Conservation (phyloP, 1,139 yeast genomes). For the Magnusiomyces sp. region DNA sequence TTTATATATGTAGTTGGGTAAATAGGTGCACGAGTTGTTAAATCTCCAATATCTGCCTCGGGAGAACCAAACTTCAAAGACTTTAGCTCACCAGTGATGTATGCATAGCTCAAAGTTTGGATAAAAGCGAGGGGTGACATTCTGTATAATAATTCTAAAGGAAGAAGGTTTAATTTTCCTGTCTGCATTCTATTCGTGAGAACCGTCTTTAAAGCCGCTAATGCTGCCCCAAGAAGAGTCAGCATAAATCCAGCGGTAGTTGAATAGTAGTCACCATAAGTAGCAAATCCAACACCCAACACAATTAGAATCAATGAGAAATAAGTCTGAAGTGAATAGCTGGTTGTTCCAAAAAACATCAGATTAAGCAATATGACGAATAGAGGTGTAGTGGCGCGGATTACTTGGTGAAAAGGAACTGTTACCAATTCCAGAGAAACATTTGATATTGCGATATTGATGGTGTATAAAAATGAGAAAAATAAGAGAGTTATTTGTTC, state of each 20-base stretch:
- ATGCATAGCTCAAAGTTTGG: constrained; percentile 22
- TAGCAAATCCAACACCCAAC: constrained; percentile 18
- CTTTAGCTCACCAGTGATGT: constrained; percentile 21
- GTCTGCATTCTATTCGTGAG: constrained; percentile 24
- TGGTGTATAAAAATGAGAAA: constrained; percentile 24
- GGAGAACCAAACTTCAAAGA: too few species aligned
- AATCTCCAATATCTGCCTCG: too few species aligned
- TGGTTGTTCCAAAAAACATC: constrained; percentile 18
- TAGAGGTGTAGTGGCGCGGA: constrained; percentile 25
- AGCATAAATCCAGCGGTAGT: constrained; percentile 22
- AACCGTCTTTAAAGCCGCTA: constrained; percentile 26
- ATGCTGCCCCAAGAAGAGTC: constrained; percentile 22
- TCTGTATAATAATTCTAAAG: constrained; percentile 24
- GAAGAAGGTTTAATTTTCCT: constrained; percentile 21
- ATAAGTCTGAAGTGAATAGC: constrained; percentile 21
- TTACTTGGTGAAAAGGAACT: constrained; percentile 25
- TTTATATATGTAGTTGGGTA: not conserved
- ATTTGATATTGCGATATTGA: constrained; percentile 25
- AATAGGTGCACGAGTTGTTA: too few species aligned
- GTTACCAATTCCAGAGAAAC: constrained; percentile 24
- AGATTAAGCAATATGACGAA: constrained; percentile 22
- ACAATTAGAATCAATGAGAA: constrained; percentile 19
- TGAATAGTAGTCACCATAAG: constrained; percentile 22
- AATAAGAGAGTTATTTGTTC: constrained; percentile 20
- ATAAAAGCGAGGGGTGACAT: constrained; percentile 23